Conservation (phyloP, 768 basidiomycete species). For the Dentipellis fragilis region DNA sequence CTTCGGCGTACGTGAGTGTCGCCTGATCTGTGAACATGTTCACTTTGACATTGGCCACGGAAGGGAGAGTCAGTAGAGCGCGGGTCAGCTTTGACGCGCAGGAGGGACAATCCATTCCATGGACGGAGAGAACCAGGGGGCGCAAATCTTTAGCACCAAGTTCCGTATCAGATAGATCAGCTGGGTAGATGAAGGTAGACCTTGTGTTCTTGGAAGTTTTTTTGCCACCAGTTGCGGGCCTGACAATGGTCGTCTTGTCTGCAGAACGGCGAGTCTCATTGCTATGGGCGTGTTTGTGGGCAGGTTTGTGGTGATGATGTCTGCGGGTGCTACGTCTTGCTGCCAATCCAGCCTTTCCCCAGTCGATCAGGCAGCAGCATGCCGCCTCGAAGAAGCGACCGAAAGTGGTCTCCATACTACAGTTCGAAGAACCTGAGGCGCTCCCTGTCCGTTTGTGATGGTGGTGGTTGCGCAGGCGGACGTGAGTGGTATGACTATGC, state of each 20-base stretch:
- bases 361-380: slow-evolving; percentile 8
- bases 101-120: slow-evolving; percentile 12
- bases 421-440: not conserved
- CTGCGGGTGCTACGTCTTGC: not conserved
- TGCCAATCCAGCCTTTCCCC: not conserved
- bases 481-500: no score
- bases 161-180: not conserved
- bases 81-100: slow-evolving; percentile 4
- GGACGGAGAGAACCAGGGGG: slow-evolving; percentile 1
- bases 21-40: slow-evolving; percentile 6
- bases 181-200: not conserved
- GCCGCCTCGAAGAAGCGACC: slow-evolving; percentile 7
- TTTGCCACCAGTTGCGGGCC: not conserved
- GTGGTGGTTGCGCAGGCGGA: not conserved
- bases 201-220: not conserved
- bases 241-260: not conserved
- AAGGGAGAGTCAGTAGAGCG: slow-evolving; percentile 7
- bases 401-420: slow-evolving; percentile 1
- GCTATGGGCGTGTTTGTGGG: not conserved
- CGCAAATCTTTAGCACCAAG: not conserved
- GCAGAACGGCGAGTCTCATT: not conserved
- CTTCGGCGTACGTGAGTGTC: slow-evolving; percentile 9
- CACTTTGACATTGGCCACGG: slow-evolving; percentile 9
- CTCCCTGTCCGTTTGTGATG: not conserved
- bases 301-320: not conserved